Base-by-base conservation (phyloP, 352 stramenopile genomes). In the Stephanocyclus meneghinianus region DNA sequence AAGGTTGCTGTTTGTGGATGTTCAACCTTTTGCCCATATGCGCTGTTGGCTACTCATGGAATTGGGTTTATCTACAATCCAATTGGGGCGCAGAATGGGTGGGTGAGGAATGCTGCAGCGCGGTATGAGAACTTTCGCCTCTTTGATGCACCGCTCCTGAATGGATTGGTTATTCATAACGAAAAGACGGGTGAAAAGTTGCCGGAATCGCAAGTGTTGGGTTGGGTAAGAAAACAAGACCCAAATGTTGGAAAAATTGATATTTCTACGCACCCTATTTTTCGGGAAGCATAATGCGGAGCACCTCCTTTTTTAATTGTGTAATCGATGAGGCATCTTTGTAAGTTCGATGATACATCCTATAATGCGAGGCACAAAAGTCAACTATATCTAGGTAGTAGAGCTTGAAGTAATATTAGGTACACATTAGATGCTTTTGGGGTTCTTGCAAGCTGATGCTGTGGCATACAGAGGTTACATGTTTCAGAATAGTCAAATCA, bases 1-100 rank as follows among this genome's bases (percentile, higher is more conserved):
- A 53, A 53, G n/a, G 45, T 53, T 53, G 45, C 45, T 4, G n/a
- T 53, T 21, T 53, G 45, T 21, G 45, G 45, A 0, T 53, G 45
- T 21, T 21, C 45, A 53, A 53, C 45, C 11, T 53, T 53, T 53
- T 53, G 45, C 45, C 45, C 45, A 53, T 53, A 53, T 21, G n/a
- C 45, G n/a, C 10, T 53, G 45, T 53, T 53, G 45, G 45, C 45
- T 53, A 53, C 45, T 21, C 2, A 53, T 53, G 45, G 45, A 6
- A 53, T 53, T 53, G 45, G 45, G 6, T 53, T 53, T 10, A 53
- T 53, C 3, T 53, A 53, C 45, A 53, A 53, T 21, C 45, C 45
- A 6, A 10, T 53, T 6, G 45, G 45, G n/a, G n/a, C 11, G 13
- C 45, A 53, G 45, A 53, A 21, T 21, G 45, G n/a, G 13, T 53